These are phyloP conservation scores for Mrakiaceae sp. DNA, from an alignment of 1,284 basidiomycete species.

Conservation along the genomic window DNA sequence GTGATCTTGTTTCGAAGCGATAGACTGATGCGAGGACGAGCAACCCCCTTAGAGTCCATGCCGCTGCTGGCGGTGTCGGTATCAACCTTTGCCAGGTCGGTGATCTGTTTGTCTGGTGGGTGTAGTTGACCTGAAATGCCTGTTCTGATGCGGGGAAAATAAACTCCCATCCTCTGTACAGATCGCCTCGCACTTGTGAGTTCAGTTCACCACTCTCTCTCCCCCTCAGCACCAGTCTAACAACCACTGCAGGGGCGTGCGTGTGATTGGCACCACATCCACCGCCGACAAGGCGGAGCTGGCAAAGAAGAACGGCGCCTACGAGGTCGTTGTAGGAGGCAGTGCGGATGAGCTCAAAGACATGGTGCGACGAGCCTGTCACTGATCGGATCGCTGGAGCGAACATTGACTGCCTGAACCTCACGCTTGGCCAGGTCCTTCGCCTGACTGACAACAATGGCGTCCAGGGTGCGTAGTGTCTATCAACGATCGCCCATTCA, in stretches of 20 bases:
- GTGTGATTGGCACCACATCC: constrained; percentile 90
- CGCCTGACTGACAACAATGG: constrained; percentile 73
- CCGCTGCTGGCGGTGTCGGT: constrained; percentile 68
- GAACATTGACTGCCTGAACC: no score
- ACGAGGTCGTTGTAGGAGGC: constrained; percentile 63
- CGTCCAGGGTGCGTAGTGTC: constrained; percentile 45
- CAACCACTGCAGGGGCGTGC: constrained; percentile 46
- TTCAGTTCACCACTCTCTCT: no score
- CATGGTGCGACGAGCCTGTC: constrained; percentile 17
- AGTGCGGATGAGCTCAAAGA: constrained; percentile 53
- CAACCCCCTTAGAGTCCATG: constrained; percentile 68
- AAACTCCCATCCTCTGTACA: constrained; percentile 40
- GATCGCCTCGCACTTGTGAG: constrained; percentile 36
- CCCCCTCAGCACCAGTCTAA: no score
- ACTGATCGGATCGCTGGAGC: no score
- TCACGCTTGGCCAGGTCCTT: constrained; percentile 42
- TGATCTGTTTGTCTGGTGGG: background rate
- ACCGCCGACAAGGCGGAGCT: constrained; percentile 70
- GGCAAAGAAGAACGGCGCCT: constrained; percentile 70
- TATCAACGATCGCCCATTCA: no score
- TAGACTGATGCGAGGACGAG: constrained; percentile 35
- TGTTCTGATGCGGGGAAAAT: background rate
- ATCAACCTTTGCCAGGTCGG: constrained; percentile 40
- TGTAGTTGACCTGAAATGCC: constrained; percentile 4
- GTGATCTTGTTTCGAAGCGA: background rate